Evolutionary conservation across 345 rosid species (phyloP), one percentile per base, ranked within the genome.

Genomic region (Aquilaria yunnanensis): DNA sequence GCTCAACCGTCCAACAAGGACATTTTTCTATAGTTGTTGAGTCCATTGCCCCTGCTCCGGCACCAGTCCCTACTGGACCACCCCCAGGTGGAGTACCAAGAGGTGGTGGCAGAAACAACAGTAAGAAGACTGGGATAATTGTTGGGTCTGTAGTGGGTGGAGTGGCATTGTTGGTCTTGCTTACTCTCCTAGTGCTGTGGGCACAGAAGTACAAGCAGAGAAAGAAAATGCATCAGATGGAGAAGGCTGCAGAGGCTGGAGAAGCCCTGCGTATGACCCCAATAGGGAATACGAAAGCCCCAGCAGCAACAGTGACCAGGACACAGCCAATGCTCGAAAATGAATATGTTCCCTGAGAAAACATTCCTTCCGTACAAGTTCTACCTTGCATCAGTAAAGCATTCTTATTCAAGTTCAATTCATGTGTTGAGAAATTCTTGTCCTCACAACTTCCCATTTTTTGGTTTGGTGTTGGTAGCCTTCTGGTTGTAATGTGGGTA

Each of bases 181-280:
- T 87, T 59, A 62, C 69, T 61, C 72, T 81, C 56, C 55, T 89
- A 9, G 76, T 81, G 2, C 29, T 82, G 60, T 76, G 97, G 82
- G 75, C 74, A 54, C 78, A 70, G 49, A 84, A 80, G 50, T 79
- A 80, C 68, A 88, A 85, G 81, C 70, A 72, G 51, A 74, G 67
- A 51, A 88, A 82, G 83, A 81, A 68, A 70, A 76, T 91, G 81
- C 84, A 78, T 54, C 85, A 78, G 68, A 91, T 94, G 99, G 91
- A 94, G 81, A 94, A 71, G 74, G 97, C 93, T 62, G 96, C 97
- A 32, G 99, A 94, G 51, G 77, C 73, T 45, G 99, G 99, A 47
- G 99, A 94, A 79, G 73, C 89, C 53, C 74, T 94, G 14, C 81
- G 75, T 16, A 87, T 91, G 90, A 83, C 97, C 54, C 64, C 83